These are phyloP conservation scores for Fusarium floridanum DNA, from an alignment of 2,329 filamentous ascomycete genomes.

Conservation along the genomic window DNA sequence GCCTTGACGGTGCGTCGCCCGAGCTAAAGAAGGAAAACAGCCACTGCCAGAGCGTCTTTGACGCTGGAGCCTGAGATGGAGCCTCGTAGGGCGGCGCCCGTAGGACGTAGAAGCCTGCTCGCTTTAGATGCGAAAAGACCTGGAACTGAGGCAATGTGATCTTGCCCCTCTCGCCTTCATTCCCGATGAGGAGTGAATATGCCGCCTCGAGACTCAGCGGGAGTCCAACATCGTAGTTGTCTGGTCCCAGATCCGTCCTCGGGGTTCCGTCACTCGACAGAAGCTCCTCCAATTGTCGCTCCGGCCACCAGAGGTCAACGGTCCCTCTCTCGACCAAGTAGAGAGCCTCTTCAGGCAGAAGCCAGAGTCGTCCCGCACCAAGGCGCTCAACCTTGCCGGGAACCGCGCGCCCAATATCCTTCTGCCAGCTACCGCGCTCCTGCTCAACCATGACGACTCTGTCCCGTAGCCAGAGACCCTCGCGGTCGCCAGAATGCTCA, in stretches of 20 bases:
- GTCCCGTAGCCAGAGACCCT: conserved; percentile 55
- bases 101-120: conserved; percentile 84
- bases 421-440: conserved; percentile 78
- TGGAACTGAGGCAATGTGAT: conserved; percentile 83
- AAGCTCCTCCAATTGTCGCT: conserved; percentile 62
- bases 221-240: conserved; percentile 72
- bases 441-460: conserved; percentile 77
- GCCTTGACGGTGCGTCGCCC: conserved; percentile 39
- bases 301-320: conserved; percentile 88
- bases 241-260: conserved; percentile 42
- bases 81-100: conserved; percentile 67
- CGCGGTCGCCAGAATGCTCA: conserved; percentile 42
- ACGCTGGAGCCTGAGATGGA: conserved; percentile 31
- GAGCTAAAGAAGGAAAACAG: conserved; percentile 62
- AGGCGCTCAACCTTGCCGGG: conserved; percentile 67
- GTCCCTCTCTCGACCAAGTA: conserved; percentile 90
- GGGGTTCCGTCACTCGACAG: conserved; percentile 53
- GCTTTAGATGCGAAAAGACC: conserved; percentile 87
- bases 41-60: conserved; percentile 63
- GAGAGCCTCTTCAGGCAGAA: conserved; percentile 91
- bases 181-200: conserved; percentile 85
- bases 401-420: conserved; percentile 78
- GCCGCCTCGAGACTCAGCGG: conserved; percentile 92
- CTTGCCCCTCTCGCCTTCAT: conserved; percentile 72
- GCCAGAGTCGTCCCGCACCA: conserved; percentile 77